Evolutionary conservation across 2,329 filamentous ascomycete genomes (phyloP), one percentile per base, ranked within the genome.

Genomic region (Fusarium tuaranense): DNA sequence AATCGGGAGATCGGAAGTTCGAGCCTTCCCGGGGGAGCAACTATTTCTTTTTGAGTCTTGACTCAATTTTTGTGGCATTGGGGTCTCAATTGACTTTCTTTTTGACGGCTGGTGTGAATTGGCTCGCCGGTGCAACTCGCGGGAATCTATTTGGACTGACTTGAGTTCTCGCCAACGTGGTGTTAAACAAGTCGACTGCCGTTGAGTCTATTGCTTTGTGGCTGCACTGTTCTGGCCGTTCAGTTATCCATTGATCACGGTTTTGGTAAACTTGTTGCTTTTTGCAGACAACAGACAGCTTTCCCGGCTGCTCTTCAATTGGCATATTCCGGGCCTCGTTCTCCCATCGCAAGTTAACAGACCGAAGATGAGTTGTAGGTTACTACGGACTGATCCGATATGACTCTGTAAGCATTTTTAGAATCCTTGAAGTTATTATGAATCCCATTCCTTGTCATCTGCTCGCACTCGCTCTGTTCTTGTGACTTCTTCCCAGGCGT

Each of bases 1-100:
- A 76, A 78, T 78, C 77, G 76, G 74, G 76, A 78, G 77, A 78
- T 78, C 77, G 75, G 73, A 77, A 78, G 77, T 78, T 78, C 77
- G 77, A 78, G 70, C 77, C 77, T 78, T 78, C 72, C 76, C 77
- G 76, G 77, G 76, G 77, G 77, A 78, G 70, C 20, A 27, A 32
- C 18, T 13, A 14, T 55, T 55, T 20, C 18, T 55, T 34, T 55
- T 55, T 55, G 27, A 34, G 27, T 20, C 7, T 20, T 14, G 5
- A 13, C 1, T 34, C 18, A 20, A 8, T 16, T 34, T 55, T 55
- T 55, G 12, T 5, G 20, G 16, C 1, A 20, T 20, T 8, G 1
- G 2, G 9, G 18, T 32, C 7, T 20, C 27, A 1, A 32, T n/a
- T 8, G 22, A 4, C 12, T n/a, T 32, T 55, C 27, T 32, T 55